phyloP scores from a whole-genome alignment of 805 yeast species.

The Saccharomycopsis selenospora region DNA sequence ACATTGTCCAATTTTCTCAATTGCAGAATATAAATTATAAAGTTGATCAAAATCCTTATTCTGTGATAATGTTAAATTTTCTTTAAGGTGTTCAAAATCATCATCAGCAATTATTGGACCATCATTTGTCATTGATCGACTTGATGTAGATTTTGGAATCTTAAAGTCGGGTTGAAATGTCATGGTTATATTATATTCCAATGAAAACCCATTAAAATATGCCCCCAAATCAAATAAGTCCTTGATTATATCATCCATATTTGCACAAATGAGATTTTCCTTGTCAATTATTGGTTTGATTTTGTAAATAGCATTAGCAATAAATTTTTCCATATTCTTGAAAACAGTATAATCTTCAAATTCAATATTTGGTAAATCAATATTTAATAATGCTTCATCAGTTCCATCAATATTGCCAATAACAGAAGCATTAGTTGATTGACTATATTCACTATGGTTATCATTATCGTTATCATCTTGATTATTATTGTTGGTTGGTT shows the following conservation, averaged over 20 bases:
- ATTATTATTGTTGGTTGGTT: constrained; percentile 19
- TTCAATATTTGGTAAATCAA: constrained; percentile 16
- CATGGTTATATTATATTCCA: constrained; percentile 34
- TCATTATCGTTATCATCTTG: constrained; percentile 12
- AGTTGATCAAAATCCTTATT: constrained; percentile 35
- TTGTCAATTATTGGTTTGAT: constrained; percentile 20
- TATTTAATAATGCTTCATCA: not conserved
- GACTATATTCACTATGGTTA: constrained; percentile 9
- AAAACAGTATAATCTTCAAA: constrained; percentile 19
- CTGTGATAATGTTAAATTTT: constrained; percentile 26
- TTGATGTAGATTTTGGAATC: constrained; percentile 2
- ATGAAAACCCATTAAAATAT: constrained; percentile 50
- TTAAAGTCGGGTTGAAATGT: constrained; percentile 21
- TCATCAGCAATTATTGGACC: constrained; percentile 6
- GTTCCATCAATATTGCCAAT: not conserved
- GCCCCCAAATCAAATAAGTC: constrained; percentile 77
- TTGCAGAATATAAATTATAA: constrained; percentile 48
- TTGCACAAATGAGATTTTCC: constrained; percentile 22
- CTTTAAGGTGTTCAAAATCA: constrained; percentile 24
- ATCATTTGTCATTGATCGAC: not conserved
- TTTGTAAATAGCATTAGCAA: constrained; percentile 3
- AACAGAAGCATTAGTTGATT: not conserved
- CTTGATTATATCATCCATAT: constrained; percentile 47
- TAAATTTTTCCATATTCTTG: constrained; percentile 14
- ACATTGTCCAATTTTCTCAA: constrained; percentile 82